These are phyloP conservation scores for Ocimum tenuiflorum DNA, from an alignment of 257 asterid species.

Conservation along the genomic window DNA sequence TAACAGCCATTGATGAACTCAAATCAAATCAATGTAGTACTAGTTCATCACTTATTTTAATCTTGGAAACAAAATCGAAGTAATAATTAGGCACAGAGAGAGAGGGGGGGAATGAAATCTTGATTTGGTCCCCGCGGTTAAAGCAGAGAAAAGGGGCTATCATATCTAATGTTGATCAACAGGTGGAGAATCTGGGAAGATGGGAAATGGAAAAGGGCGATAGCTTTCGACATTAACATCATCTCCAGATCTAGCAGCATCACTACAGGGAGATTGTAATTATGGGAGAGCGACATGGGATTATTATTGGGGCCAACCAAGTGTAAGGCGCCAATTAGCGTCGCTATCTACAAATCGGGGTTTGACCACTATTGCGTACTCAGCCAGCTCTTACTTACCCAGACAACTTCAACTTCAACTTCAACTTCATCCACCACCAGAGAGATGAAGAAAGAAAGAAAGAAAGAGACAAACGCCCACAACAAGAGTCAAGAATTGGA, in stretches of 20 bases:
- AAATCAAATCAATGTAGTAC: background rate
- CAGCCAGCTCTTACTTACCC: no score
- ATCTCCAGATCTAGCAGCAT: slow-evolving; percentile 42
- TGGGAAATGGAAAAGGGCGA: slow-evolving; percentile 27
- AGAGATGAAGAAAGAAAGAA: background rate
- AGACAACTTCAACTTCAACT: slow-evolving; percentile 6
- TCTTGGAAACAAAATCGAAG: background rate
- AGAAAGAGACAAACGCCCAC: background rate
- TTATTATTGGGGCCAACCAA: slow-evolving; percentile 12
- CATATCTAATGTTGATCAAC: slow-evolving; percentile 2
- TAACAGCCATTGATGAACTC: slow-evolving; percentile 22
- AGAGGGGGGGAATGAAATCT: background rate
- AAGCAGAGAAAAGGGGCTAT: background rate
- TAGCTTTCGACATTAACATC: slow-evolving; percentile 19
- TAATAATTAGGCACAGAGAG: background rate
- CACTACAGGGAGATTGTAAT: background rate
- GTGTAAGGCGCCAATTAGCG: slow-evolving; percentile 45
- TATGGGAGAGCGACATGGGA: slow-evolving; percentile 16
- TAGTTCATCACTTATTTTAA: background rate
- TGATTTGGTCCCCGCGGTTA: slow-evolving; percentile 20
- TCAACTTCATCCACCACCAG: no score
- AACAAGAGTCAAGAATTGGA: slow-evolving; percentile 20
- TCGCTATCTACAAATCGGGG: slow-evolving; percentile 28
- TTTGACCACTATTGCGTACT: slow-evolving; percentile 7
- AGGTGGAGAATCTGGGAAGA: slow-evolving; percentile 21